These are phyloP conservation scores for Gossypium bickii DNA, from an alignment of 345 rosid species.

Conservation along the genomic window DNA sequence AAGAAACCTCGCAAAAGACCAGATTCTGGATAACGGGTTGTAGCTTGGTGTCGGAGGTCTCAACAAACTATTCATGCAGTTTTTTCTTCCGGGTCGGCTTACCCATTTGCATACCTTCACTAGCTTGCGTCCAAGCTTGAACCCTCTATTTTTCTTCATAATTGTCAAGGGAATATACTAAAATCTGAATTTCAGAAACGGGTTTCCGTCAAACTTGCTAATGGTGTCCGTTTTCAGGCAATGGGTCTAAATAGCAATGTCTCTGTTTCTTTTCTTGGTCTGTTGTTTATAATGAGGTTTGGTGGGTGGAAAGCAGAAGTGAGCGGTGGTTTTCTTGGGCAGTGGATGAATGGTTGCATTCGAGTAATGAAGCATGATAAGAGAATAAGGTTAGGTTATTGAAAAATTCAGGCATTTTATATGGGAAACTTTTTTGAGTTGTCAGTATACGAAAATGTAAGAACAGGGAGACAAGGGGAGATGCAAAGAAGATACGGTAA, in stretches of 20 bases:
- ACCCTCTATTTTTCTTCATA: conserved; percentile 47
- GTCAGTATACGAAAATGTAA: neutral
- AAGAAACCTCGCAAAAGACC: conserved; percentile 34
- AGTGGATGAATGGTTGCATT: too few species aligned
- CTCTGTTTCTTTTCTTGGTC: neutral
- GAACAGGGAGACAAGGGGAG: neutral
- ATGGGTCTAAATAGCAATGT: neutral
- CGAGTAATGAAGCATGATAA: neutral
- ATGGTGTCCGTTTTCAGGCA: neutral
- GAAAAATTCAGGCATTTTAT: neutral
- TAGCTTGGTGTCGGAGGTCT: neutral
- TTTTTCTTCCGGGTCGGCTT: conserved; percentile 31
- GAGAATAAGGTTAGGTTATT: neutral
- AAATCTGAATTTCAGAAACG: neutral
- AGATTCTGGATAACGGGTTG: conserved; percentile 36
- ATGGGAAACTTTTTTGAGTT: neutral
- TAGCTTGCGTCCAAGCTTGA: conserved; percentile 44
- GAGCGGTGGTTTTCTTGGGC: too few species aligned
- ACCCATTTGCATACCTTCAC: conserved; percentile 43
- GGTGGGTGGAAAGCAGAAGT: too few species aligned
- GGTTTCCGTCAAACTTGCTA: neutral
- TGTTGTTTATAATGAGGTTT: neutral
- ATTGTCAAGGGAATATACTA: neutral
- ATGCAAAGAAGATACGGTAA: neutral
- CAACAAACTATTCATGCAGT: neutral